These are phyloP conservation scores for Stemphylium beticola DNA, from an alignment of 2,329 filamentous ascomycete genomes.

Conservation along the genomic window DNA sequence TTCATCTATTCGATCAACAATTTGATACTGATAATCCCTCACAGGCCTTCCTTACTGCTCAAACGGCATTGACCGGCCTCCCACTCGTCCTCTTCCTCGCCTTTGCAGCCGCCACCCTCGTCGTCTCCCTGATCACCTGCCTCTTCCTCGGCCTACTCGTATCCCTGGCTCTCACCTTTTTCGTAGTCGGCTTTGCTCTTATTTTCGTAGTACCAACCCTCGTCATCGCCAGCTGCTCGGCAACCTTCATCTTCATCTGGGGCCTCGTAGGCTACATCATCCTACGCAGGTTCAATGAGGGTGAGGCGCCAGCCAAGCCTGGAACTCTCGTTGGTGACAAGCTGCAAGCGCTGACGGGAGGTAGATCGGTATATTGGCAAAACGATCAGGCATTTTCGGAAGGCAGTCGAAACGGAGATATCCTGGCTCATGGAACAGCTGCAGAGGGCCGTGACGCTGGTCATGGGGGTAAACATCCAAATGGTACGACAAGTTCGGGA, in stretches of 20 bases:
- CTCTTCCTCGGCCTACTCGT: slow-evolving; percentile 59
- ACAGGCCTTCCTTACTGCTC: slow-evolving; percentile 71
- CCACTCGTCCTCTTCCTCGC: slow-evolving; percentile 72
- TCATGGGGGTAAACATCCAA: slow-evolving; percentile 1
- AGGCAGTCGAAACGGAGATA: neutral
- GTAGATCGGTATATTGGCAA: slow-evolving; percentile 24
- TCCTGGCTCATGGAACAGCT: neutral
- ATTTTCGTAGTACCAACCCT: slow-evolving; percentile 72
- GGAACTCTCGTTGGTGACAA: slow-evolving; percentile 26
- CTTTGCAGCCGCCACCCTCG: slow-evolving; percentile 68
- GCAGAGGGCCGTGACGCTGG: neutral
- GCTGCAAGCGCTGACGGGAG: slow-evolving; percentile 26
- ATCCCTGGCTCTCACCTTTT: slow-evolving; percentile 67
- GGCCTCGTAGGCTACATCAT: slow-evolving; percentile 65
- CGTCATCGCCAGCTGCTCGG: slow-evolving; percentile 68
- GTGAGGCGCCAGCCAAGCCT: slow-evolving; percentile 27
- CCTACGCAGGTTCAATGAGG: slow-evolving; percentile 38
- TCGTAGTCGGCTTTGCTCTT: slow-evolving; percentile 71
- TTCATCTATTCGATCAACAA: neutral
- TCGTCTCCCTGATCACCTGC: slow-evolving; percentile 68
- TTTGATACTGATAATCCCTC: neutral
- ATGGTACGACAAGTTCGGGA: neutral
- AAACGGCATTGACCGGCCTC: slow-evolving; percentile 68
- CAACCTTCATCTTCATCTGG: slow-evolving; percentile 66
- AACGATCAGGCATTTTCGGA: slow-evolving; percentile 4